Evolutionary conservation across 129 eudicot genomes (phyloP).

Genomic region (Tagetes patula): DNA sequence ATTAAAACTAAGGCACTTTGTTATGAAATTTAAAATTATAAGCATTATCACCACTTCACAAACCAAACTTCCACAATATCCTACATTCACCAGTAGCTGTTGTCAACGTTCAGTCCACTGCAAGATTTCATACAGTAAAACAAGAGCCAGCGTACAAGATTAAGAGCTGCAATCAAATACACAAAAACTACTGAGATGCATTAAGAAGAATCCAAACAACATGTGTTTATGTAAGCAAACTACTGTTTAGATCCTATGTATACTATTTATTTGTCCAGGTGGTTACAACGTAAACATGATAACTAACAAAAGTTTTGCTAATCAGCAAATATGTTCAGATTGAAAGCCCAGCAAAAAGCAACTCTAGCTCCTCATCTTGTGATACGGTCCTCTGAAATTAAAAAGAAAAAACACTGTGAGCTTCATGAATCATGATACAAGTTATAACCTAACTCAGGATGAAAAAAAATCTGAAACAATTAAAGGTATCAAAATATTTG

Average conservation of each 20-base stretch:
- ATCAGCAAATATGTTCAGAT: conserved; percentile 38
- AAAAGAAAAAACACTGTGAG: conserved; percentile 5
- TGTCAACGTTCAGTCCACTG: conserved; percentile 1
- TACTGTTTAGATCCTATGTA: background rate
- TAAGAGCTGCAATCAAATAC: conserved; percentile 8
- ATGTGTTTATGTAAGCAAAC: background rate
- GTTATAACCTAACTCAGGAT: background rate
- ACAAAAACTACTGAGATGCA: background rate
- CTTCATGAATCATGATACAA: conserved; percentile 2
- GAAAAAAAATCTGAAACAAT: background rate
- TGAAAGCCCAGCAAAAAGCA: conserved; percentile 79
- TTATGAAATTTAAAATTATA: background rate
- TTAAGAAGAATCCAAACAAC: background rate
- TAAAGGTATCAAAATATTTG: background rate
- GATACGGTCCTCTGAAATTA: conserved; percentile 61
- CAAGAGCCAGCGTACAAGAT: background rate
- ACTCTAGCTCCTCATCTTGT: conserved; percentile 80
- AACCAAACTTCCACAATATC: conserved; percentile 13
- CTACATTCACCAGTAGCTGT: conserved; percentile 14
- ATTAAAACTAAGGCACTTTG: background rate
- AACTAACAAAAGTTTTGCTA: conserved; percentile 18
- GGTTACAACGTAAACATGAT: background rate
- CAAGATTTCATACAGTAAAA: conserved; percentile 5
- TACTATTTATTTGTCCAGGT: background rate
- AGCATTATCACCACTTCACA: background rate